phyloP scores from a whole-genome alignment of 2,329 filamentous ascomycete species.

The Drechslerella dactyloides region DNA sequence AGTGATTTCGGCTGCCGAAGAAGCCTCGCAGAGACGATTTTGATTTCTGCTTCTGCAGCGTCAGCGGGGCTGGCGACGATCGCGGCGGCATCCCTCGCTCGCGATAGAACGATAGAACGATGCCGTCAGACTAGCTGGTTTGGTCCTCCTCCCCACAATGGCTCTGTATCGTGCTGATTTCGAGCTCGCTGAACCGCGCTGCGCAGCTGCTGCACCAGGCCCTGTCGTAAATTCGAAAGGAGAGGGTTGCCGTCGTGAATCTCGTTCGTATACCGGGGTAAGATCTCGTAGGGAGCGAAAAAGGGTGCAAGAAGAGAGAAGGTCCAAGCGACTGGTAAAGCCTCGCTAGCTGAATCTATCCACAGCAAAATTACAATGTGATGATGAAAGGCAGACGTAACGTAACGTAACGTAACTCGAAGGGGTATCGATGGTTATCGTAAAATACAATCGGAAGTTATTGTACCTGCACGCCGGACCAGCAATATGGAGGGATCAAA shows the following conservation, averaged over 20 bases:
- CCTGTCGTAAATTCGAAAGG: constrained; percentile 32
- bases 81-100: constrained; percentile 38
- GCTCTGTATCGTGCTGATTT: not conserved
- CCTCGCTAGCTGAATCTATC: constrained; percentile 4
- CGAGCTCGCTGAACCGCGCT: too few relatives aligned
- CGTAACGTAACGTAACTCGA: too few relatives aligned
- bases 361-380: too few relatives aligned
- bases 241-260: constrained; percentile 22
- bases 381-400: too few relatives aligned
- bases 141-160: constrained; percentile 34
- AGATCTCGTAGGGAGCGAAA: constrained; percentile 6
- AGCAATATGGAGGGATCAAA: too few relatives aligned
- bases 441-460: not conserved
- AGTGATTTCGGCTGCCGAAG: constrained; percentile 29
- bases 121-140: not conserved
- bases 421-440: not conserved
- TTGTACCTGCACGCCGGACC: not conserved
- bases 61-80: constrained; percentile 41
- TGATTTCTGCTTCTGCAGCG: constrained; percentile 42
- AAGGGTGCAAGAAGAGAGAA: constrained; percentile 22
- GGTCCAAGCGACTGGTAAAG: constrained; percentile 21
- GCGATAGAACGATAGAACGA: constrained; percentile 7
- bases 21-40: constrained; percentile 43
- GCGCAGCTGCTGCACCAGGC: constrained; percentile 17
- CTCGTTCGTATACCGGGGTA: not conserved